Percentiles rank a stretch among this genome's conserved stretches.
Conservation (phyloP, 176 grass and related monocot species). For the Oryza meyeriana region DNA sequence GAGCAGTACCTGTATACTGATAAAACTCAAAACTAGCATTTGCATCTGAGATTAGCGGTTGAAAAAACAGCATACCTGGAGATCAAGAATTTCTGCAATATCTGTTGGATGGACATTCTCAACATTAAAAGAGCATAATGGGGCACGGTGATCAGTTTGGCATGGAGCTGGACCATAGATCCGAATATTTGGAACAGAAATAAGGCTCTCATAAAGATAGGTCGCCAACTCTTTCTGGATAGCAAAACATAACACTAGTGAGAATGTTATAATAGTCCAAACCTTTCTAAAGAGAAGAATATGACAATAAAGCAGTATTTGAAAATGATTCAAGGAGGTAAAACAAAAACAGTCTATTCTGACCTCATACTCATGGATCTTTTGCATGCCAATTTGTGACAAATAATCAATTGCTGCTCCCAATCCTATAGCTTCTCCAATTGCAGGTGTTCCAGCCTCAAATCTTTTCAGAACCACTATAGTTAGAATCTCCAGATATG, state of each 20-base stretch:
- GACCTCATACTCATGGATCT: slow-evolving; percentile 89
- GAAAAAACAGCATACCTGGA: slow-evolving; percentile 54
- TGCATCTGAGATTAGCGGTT: slow-evolving; percentile 1
- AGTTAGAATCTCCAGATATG: not conserved
- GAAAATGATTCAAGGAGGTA: not conserved
- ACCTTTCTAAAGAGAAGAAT: slow-evolving; percentile 18
- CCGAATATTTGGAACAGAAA: slow-evolving; percentile 61
- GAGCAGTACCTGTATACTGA: not conserved
- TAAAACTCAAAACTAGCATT: slow-evolving; percentile 11
- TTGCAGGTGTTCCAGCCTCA: slow-evolving; percentile 94
- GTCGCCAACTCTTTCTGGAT: slow-evolving; percentile 54
- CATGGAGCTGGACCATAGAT: slow-evolving; percentile 76
- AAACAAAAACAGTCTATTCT: slow-evolving; percentile 2
- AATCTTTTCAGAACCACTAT: slow-evolving; percentile 48
- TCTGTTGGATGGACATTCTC: slow-evolving; percentile 88
- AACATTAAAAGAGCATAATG: slow-evolving; percentile 90
- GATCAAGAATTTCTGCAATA: slow-evolving; percentile 86
- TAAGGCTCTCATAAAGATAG: slow-evolving; percentile 65
- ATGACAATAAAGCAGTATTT: not conserved
- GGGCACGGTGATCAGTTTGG: slow-evolving; percentile 46
- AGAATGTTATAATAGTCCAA: slow-evolving; percentile 36
- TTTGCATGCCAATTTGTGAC: slow-evolving; percentile 68
- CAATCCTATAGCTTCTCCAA: slow-evolving; percentile 85
- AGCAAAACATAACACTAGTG: slow-evolving; percentile 13
- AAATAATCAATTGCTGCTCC: slow-evolving; percentile 88